phyloP scores from a whole-genome alignment of 495 filamentous ascomycete species.

The Daldinia caldariorum region DNA sequence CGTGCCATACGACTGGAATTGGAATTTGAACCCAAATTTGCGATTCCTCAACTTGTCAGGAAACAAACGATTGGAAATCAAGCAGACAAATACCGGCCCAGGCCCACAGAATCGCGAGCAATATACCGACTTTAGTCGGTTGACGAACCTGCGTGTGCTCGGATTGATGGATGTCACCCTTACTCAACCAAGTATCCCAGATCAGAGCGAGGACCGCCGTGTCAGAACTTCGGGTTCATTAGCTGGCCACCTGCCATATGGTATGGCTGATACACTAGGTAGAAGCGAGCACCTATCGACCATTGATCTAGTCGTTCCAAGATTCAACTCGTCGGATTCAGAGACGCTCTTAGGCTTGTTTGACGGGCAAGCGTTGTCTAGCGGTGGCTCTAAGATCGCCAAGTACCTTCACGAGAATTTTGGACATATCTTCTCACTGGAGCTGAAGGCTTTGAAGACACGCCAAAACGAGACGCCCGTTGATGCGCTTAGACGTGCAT shows the following conservation, averaged over 20 bases:
- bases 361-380: constrained; percentile 86
- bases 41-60: constrained; percentile 97
- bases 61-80: constrained; percentile 97
- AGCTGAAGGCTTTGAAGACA: constrained; percentile 74
- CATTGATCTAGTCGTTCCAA: constrained; percentile 96
- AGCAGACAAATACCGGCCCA: constrained; percentile 68
- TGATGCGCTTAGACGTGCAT: constrained; percentile 87
- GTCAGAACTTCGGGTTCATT: constrained; percentile 94
- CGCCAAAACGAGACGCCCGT: constrained; percentile 71
- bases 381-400: constrained; percentile 90
- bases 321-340: constrained; percentile 88
- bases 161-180: constrained; percentile 98
- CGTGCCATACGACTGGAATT: constrained; percentile 99
- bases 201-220: constrained; percentile 93
- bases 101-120: constrained; percentile 69
- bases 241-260: constrained; percentile 87
- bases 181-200: constrained; percentile 85
- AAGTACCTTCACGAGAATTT: constrained; percentile 98
- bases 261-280: constrained; percentile 97
- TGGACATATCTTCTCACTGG: constrained; percentile 79
- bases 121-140: constrained; percentile 88
- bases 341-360: constrained; percentile 94
- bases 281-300: constrained; percentile 94
- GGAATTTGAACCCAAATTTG: constrained; percentile 96
- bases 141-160: constrained; percentile 86